These are phyloP conservation scores for Apiospora pterosperma DNA, from an alignment of 2,329 filamentous ascomycete species.

Conservation along the genomic window DNA sequence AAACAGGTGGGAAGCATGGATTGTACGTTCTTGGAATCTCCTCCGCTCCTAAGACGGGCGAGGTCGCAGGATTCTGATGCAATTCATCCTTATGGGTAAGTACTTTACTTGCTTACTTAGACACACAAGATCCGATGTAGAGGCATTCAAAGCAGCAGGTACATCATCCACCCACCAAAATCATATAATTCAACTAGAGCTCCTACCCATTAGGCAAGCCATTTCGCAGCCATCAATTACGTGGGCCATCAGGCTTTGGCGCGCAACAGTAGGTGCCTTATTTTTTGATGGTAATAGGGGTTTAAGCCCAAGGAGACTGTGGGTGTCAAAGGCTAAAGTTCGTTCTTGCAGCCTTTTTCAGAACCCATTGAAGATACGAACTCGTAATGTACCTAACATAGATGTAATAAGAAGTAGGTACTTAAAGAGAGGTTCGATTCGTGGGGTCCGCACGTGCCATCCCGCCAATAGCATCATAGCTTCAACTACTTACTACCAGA, in stretches of 20 bases:
- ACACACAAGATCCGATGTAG: too few relatives aligned
- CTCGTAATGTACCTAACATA: neutral
- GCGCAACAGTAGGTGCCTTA: neutral
- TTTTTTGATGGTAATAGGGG: neutral
- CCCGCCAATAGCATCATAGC: neutral
- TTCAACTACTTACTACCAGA: neutral
- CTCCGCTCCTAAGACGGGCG: too few relatives aligned
- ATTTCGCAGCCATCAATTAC: neutral
- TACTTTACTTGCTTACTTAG: too few relatives aligned
- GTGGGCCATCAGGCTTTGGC: neutral
- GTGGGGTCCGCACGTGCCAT: neutral
- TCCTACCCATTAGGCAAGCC: neutral
- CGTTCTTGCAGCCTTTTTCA: neutral
- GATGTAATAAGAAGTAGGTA: neutral
- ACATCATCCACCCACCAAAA: neutral
- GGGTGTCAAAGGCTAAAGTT: neutral
- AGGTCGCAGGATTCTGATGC: too few relatives aligned
- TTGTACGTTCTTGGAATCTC: too few relatives aligned
- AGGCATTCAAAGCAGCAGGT: neutral
- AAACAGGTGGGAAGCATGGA: too few relatives aligned
- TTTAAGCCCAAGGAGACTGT: neutral
- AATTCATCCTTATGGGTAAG: too few relatives aligned
- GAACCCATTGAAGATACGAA: rapidly evolving
- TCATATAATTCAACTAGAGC: neutral
- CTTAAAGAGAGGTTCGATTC: neutral